These are phyloP conservation scores for Lophiostoma macrostomum DNA, from an alignment of 495 filamentous ascomycete genomes.

Conservation along the genomic window DNA sequence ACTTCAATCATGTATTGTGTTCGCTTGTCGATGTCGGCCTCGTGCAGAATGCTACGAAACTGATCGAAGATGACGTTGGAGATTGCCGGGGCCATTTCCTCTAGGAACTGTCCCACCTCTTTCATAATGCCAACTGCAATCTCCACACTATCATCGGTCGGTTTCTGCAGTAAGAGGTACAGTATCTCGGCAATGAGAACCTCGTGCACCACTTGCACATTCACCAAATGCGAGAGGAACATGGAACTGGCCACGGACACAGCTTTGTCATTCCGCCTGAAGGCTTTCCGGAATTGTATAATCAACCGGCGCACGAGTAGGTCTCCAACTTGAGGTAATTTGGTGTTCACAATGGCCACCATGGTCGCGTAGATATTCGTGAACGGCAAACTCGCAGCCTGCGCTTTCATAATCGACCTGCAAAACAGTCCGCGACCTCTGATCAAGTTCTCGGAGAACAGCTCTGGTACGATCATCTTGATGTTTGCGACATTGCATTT, in stretches of 20 bases:
- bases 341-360: constrained; percentile 96
- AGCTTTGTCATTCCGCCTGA: constrained; percentile 94
- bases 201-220: constrained; percentile 93
- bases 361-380: constrained; percentile 93
- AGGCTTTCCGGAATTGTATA: constrained; percentile 90
- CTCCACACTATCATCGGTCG: constrained; percentile 96
- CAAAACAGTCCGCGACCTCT: constrained; percentile 90
- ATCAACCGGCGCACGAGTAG: constrained; percentile 81
- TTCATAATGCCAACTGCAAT: constrained; percentile 89
- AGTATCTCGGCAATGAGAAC: constrained; percentile 89
- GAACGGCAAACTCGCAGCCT: constrained; percentile 93
- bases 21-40: constrained; percentile 91
- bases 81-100: constrained; percentile 87
- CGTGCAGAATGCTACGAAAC: constrained; percentile 90
- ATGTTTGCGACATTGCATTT: constrained; percentile 98
- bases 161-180: constrained; percentile 82
- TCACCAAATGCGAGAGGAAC: constrained; percentile 92
- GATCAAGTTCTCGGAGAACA: constrained; percentile 91
- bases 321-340: constrained; percentile 91
- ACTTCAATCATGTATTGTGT: constrained; percentile 99
- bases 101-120: constrained; percentile 88
- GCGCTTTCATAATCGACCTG: constrained; percentile 93
- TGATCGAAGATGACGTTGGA: constrained; percentile 90
- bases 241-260: constrained; percentile 87
- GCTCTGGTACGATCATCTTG: constrained; percentile 91